Evolutionary conservation across 73 alveolate species (phyloP).

Genomic region (Paramecium bursaria): DNA sequence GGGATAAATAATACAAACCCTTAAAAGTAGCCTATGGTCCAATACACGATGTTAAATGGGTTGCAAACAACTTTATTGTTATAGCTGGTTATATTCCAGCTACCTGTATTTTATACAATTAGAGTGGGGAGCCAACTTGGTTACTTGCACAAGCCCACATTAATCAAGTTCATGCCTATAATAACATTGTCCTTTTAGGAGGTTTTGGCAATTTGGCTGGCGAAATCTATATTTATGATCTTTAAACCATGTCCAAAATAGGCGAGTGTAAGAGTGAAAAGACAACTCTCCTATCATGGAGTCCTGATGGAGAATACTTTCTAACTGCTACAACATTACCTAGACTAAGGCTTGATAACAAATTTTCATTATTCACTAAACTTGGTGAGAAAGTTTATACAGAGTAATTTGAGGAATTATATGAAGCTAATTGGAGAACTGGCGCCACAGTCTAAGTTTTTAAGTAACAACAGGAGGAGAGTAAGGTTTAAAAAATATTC

Average conservation of each 20-base stretch:
- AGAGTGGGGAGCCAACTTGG: background rate
- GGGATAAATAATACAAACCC: too few relatives aligned
- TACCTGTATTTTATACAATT: conserved; percentile 19
- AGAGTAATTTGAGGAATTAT: conserved; percentile 24
- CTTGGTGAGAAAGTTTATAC: background rate
- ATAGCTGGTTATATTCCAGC: conserved; percentile 53
- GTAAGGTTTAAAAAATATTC: too few relatives aligned
- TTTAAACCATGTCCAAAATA: background rate
- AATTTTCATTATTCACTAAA: conserved; percentile 1
- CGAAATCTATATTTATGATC: conserved; percentile 18
- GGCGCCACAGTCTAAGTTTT: too few relatives aligned
- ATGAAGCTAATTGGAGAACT: conserved; percentile 25
- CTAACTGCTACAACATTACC: conserved; percentile 55
- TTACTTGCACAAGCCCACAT: conserved; percentile 37
- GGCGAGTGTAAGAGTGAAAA: conserved; percentile 5
- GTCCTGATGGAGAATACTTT: conserved; percentile 32
- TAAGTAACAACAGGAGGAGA: too few relatives aligned
- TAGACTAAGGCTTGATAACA: conserved; percentile 28
- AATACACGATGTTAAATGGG: conserved; percentile 45
- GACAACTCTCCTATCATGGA: conserved; percentile 20
- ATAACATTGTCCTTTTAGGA: background rate
- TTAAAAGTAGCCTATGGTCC: conserved; percentile 36
- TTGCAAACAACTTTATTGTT: conserved; percentile 17
- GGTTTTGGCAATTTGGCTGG: conserved; percentile 57
- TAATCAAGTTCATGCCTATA: background rate